Evolutionary conservation across 2,329 filamentous ascomycete species (phyloP), one percentile per base, ranked within the genome.

Genomic region (Xylariaceae sp.): DNA sequence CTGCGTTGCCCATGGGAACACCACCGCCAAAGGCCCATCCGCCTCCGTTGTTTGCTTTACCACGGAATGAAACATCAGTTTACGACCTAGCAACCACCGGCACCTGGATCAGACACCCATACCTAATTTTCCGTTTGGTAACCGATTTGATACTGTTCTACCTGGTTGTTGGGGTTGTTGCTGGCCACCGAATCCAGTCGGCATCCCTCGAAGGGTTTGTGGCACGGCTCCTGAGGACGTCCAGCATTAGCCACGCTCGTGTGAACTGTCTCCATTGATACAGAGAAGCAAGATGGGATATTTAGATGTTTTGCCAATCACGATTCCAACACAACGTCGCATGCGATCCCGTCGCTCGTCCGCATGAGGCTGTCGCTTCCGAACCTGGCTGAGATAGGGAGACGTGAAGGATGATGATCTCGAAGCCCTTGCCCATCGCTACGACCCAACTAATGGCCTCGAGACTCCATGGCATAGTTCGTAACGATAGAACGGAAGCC

Each of bases 41-140:
- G 56, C 78, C 76, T 52, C 73, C 77, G 64, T 80, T 84, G 67
- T 77, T 81, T 65, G 74, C 80, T 78, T 72, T 56, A 48, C 50
- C 44, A 58, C 48, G 26, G 47, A 41, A 51, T 48, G 52, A 44
- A 49, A 57, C 47, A 68, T 71, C 65, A 72, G 69, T 61, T 58
- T 61, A 52, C 23, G 40, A 44, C 56, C 53, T 41, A 56, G 45
- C 26, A 56, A 40, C 7, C 29, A 26, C 44, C 23, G 42, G 47
- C 53, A 21, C 60, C 48, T 53, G 40, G 40, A 29, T 43, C n/a
- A 32, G 52, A 52, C 40, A 52, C 61, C 67, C 77, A 71, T 79
- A 88, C 85, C 82, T 79, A 87, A 74, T 73, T 88, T 88, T 52
- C 84, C 84, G 65, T 85, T 86, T 55, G 84, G 84, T 80, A 88